These are phyloP conservation scores for Pythium sukuiense DNA, from an alignment of 352 stramenopile genomes.

Conservation along the genomic window DNA sequence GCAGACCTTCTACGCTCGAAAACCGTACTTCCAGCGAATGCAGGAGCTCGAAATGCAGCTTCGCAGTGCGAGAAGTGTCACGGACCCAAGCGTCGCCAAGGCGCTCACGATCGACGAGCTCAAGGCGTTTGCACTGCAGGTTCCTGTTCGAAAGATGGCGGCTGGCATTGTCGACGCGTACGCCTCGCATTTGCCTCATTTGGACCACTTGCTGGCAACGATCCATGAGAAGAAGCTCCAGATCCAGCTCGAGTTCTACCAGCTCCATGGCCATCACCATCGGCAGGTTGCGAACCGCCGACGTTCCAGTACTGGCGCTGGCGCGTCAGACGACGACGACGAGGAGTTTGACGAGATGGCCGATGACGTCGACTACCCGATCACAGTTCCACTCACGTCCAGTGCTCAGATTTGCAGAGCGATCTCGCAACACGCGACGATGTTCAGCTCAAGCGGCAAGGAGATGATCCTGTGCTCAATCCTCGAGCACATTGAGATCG, in stretches of 20 bases:
- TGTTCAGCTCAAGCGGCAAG: constrained; percentile 66
- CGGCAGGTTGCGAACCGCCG: not conserved
- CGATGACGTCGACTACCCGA: constrained; percentile 42
- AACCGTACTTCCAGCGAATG: constrained; percentile 70
- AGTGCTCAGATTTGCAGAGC: constrained; percentile 72
- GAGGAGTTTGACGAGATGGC: constrained; percentile 33
- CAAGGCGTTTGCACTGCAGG: constrained; percentile 40
- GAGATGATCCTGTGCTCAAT: constrained; percentile 78
- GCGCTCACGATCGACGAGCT: constrained; percentile 48
- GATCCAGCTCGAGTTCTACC: constrained; percentile 27
- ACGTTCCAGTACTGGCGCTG: not conserved
- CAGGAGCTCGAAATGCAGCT: constrained; percentile 53
- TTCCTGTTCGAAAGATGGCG: constrained; percentile 34
- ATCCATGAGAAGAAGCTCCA: constrained; percentile 20
- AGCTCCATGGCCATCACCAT: constrained; percentile 13
- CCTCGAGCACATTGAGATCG: constrained; percentile 54
- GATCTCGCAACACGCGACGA: constrained; percentile 49
- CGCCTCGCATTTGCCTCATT: constrained; percentile 19
- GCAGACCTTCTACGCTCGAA: constrained; percentile 49
- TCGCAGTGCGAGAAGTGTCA: constrained; percentile 41
- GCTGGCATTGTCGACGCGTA: constrained; percentile 20
- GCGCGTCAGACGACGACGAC: not conserved
- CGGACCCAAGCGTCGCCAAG: constrained; percentile 37
- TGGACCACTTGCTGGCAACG: constrained; percentile 17
- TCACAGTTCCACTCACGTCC: constrained; percentile 52